Evolutionary conservation across 2,329 filamentous ascomycete genomes (phyloP).

Genomic region (Trichophyton mentagrophytes): DNA sequence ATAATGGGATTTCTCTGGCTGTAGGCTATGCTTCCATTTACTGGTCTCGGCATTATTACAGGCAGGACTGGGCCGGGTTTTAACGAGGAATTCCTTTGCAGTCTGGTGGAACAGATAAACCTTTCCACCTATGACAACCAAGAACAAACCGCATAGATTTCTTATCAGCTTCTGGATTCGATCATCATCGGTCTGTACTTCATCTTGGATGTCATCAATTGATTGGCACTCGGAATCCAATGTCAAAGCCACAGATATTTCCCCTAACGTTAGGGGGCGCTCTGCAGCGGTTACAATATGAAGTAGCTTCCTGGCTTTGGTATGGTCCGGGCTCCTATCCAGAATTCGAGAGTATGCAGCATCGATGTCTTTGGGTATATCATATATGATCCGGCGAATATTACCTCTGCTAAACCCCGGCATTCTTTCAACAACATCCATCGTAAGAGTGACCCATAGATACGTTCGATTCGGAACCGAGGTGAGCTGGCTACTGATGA

Average conservation of each 20-base stretch:
- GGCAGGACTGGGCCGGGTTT: slow-evolving; percentile 5
- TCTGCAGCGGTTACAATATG: neutral
- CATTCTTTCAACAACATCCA: neutral
- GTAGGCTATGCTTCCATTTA: no score
- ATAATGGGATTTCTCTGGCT: no score
- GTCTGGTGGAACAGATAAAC: neutral
- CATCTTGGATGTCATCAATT: no score
- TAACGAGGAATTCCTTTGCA: slow-evolving; percentile 18
- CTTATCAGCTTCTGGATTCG: neutral
- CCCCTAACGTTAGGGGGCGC: neutral
- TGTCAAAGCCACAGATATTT: neutral
- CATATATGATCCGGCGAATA: no score
- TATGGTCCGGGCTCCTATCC: neutral
- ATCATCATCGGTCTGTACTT: neutral
- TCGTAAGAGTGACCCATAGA: neutral
- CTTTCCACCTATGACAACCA: neutral
- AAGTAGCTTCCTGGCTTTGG: neutral
- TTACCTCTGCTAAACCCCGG: no score
- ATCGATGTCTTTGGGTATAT: neutral
- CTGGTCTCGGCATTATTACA: no score
- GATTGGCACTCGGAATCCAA: no score
- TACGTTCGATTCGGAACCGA: neutral
- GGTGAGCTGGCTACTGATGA: neutral
- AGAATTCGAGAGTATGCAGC: neutral
- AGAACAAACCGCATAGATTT: neutral